Conservation (phyloP, 2,329 filamentous ascomycete species). For the Ustilaginoidea virens region DNA sequence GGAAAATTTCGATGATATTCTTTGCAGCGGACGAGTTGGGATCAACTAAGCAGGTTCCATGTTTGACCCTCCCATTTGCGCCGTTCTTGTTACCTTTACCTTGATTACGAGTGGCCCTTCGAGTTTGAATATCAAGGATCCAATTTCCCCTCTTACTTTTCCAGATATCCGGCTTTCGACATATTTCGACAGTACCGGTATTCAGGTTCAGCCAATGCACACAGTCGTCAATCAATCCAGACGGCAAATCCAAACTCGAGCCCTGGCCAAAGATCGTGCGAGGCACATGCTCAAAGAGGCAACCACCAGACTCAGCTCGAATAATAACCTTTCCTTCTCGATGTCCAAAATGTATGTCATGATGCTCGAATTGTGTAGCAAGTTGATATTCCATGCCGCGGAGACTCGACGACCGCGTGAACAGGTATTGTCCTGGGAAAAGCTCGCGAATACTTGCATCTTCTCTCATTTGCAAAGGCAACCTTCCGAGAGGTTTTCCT, state of each 20-base stretch:
- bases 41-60: constrained; percentile 25
- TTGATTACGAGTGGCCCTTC: constrained; percentile 7
- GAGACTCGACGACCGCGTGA: constrained; percentile 34
- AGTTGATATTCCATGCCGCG: constrained; percentile 36
- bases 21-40: constrained; percentile 25
- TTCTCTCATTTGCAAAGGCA: constrained; percentile 35
- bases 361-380: constrained; percentile 7
- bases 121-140: constrained; percentile 14
- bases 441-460: constrained; percentile 28
- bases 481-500: constrained; percentile 20
- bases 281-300: constrained; percentile 19
- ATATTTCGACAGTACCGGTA: constrained; percentile 29
- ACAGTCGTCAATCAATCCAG: constrained; percentile 31
- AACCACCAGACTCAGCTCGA: constrained; percentile 14
- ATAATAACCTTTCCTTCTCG: constrained; percentile 25
- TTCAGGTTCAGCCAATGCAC: constrained; percentile 44
- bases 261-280: constrained; percentile 12
- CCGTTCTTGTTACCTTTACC: no score
- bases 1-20: constrained; percentile 27
- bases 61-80: not conserved
- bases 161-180: constrained; percentile 24
- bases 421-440: constrained; percentile 36
- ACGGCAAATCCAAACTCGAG: constrained; percentile 31
- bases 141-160: constrained; percentile 12
- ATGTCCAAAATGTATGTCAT: constrained; percentile 38